Evolutionary conservation across 805 yeast species (phyloP).

Genomic region (Scheffersomyces amazonensis): DNA sequence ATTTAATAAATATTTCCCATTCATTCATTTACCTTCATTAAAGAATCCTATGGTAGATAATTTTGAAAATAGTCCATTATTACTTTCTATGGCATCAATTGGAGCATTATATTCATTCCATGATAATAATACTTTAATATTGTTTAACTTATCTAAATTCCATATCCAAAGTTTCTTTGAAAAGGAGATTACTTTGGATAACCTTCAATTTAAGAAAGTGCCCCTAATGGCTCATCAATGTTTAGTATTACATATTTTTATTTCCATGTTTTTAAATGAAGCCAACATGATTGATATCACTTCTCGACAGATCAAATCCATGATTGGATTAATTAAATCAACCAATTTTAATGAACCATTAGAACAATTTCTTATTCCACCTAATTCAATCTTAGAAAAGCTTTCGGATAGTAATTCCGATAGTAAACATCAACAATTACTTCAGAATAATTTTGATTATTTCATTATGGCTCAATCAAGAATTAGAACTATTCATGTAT

Average conservation of each 20-base stretch:
- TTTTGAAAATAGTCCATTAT: slow-evolving; percentile 57
- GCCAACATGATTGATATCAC: slow-evolving; percentile 48
- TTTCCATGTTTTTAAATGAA: slow-evolving; percentile 56
- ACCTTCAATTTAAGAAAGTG: slow-evolving; percentile 49
- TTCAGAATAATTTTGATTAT: slow-evolving; percentile 46
- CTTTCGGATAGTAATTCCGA: not conserved
- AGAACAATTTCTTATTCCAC: slow-evolving; percentile 45
- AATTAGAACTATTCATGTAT: slow-evolving; percentile 50
- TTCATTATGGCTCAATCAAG: slow-evolving; percentile 55
- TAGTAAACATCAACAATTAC: slow-evolving; percentile 16
- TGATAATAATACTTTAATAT: slow-evolving; percentile 67
- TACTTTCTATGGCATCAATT: slow-evolving; percentile 79
- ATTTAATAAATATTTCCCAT: slow-evolving; percentile 80
- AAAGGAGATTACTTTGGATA: slow-evolving; percentile 41
- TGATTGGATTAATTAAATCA: slow-evolving; percentile 52
- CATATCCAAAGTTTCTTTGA: slow-evolving; percentile 68
- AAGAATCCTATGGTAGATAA: slow-evolving; percentile 33
- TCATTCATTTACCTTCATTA: slow-evolving; percentile 71
- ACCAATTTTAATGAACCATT: slow-evolving; percentile 51
- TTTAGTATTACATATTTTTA: slow-evolving; percentile 52
- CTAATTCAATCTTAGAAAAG: slow-evolving; percentile 13
- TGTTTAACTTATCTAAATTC: slow-evolving; percentile 65
- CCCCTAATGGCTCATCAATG: slow-evolving; percentile 58
- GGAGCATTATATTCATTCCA: slow-evolving; percentile 88
- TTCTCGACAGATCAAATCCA: slow-evolving; percentile 50